Evolutionary conservation across 2,329 filamentous ascomycete species (phyloP).

Genomic region (Aspergillus piperis): DNA sequence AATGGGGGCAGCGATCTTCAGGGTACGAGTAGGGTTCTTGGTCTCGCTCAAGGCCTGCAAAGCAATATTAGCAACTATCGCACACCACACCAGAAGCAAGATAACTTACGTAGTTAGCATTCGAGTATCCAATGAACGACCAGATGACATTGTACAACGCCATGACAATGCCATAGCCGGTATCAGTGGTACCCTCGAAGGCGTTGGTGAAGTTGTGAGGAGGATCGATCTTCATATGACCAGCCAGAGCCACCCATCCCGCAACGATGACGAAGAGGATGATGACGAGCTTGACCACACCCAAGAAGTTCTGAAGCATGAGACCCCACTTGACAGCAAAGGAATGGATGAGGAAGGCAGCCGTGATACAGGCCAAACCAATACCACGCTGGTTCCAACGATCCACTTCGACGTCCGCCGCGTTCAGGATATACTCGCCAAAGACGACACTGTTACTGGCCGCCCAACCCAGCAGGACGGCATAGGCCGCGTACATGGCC

Average conservation of each 20-base stretch:
- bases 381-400: conserved; percentile 55
- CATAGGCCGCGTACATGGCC: conserved; percentile 56
- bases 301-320: conserved; percentile 52
- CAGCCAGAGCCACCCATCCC: conserved; percentile 43
- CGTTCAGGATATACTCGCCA: conserved; percentile 55
- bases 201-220: conserved; percentile 42
- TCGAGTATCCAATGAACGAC: conserved; percentile 62
- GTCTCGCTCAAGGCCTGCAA: conserved; percentile 54
- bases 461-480: conserved; percentile 54
- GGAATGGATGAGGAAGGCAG: conserved; percentile 52
- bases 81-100: background rate
- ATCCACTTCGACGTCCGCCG: conserved; percentile 43
- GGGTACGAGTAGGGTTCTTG: conserved; percentile 58
- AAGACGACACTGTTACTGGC: conserved; percentile 56
- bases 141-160: conserved; percentile 64
- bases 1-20: conserved; percentile 58
- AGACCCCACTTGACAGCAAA: conserved; percentile 51
- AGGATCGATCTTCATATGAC: conserved; percentile 38
- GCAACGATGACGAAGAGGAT: conserved; percentile 51
- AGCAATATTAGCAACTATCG: conserved; percentile 19
- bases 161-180: conserved; percentile 55
- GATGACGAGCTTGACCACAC: conserved; percentile 53
- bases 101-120: conserved; percentile 60
- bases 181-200: conserved; percentile 41
- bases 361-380: conserved; percentile 50